Base-by-base conservation (phyloP, 371 early-diverging fungal species). In the Zychaea mexicana region DNA sequence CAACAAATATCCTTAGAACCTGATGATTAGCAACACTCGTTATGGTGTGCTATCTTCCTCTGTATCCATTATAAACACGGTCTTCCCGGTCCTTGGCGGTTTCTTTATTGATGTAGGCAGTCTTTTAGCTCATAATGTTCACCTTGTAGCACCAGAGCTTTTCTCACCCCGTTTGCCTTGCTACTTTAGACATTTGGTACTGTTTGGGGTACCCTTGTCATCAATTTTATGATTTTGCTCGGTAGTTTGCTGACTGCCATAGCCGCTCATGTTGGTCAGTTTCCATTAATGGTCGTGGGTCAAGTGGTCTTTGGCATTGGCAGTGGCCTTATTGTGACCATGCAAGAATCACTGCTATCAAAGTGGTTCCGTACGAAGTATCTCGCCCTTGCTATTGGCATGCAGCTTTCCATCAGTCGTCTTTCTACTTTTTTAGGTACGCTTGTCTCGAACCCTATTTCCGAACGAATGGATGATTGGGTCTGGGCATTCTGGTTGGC, bases 301-400 rank as follows among this genome's bases (percentile, higher is more conserved):
- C 80, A 84, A 38, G 70, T 84, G 1, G 57, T 84, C 6, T 84
- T 83, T 57, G 86, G 85, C 33, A 75, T 86, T 45, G 87, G 87
- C 5, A 74, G 77, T 46, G 82, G 82, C 36, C 59, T 80, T 26
- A 81, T 86, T 65, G 82, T 84, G 21, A 83, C 85, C 3, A 79
- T 81, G 74, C 87, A 86, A 70, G 84, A 86, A 68, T 81, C 85
- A 7, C 72, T 86, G 0, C 65, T 86, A 2, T 76, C 81, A 0
- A 82, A 84, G 58, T 86, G 87, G 87, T 86, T 86, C 66, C 73
- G 85, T 62, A 76, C 74, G 5, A 64, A 71, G 31, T 64, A 67
- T 49, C 59, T 80, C 2, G 67, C 77, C n/a, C 21, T 72, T 30
- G 74, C 72, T 5, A 73, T 80, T 45, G 79, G 84, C 63, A 62